Percentiles rank a stretch among this genome's conserved stretches.
Evolutionary conservation across 768 basidiomycete species (phyloP).

Genomic region (Nidula microcarpa): DNA sequence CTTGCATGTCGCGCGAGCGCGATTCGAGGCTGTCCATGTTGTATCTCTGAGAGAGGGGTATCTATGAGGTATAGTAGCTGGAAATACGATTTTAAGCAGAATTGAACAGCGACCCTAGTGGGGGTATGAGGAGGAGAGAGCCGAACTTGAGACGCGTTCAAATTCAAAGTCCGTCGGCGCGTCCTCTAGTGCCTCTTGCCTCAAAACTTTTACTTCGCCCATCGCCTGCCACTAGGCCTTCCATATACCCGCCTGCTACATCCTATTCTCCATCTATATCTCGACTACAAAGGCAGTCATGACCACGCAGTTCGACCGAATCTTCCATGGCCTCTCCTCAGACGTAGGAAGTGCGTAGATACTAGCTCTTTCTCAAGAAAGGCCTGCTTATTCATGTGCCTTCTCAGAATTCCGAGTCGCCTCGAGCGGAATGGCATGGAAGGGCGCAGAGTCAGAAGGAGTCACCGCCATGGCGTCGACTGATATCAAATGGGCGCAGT

Average conservation of each 20-base stretch:
- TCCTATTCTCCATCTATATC: background rate
- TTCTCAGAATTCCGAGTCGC: slow-evolving; percentile 84
- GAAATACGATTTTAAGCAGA: slow-evolving; percentile 4
- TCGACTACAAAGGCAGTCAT: slow-evolving; percentile 42
- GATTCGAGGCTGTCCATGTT: slow-evolving; percentile 59
- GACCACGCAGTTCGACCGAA: slow-evolving; percentile 76
- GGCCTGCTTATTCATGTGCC: slow-evolving; percentile 7
- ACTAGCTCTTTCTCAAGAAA: slow-evolving; percentile 1
- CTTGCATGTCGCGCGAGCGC: slow-evolving; percentile 63
- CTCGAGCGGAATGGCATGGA: slow-evolving; percentile 92
- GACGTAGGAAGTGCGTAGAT: slow-evolving; percentile 77
- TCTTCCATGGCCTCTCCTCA: slow-evolving; percentile 70
- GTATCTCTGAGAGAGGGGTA: background rate
- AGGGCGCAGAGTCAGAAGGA: slow-evolving; percentile 62
- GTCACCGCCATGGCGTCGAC: slow-evolving; percentile 60
- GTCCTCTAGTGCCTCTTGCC: slow-evolving; percentile 18
- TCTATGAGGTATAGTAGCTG: slow-evolving; percentile 1
- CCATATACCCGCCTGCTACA: background rate
- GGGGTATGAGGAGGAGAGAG: slow-evolving; percentile 6
- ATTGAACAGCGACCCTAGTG: slow-evolving; percentile 2
- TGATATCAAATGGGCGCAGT: slow-evolving; percentile 87
- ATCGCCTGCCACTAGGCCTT: background rate
- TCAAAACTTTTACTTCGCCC: background rate
- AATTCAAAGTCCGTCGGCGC: slow-evolving; percentile 43
- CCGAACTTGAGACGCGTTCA: slow-evolving; percentile 22